These are phyloP conservation scores for Brassica juncea DNA, from an alignment of 345 rosid genomes.

Conservation along the genomic window DNA sequence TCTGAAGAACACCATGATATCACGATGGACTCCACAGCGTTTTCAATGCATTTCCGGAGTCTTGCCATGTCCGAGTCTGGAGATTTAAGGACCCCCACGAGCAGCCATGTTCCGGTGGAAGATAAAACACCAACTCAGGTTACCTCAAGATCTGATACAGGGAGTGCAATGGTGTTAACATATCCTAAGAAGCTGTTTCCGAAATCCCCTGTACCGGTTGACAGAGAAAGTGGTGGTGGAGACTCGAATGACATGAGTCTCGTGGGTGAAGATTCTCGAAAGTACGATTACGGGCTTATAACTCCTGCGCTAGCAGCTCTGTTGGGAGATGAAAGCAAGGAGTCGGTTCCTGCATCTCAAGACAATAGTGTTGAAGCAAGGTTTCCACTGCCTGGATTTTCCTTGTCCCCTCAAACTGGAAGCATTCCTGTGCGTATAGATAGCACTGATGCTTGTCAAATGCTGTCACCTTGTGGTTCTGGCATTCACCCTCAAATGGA, in stretches of 20 bases:
- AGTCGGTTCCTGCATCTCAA: constrained; percentile 37
- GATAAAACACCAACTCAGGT: constrained; percentile 58
- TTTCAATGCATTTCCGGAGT: constrained; percentile 89
- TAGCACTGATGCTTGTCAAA: constrained; percentile 30
- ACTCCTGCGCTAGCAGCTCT: constrained; percentile 77
- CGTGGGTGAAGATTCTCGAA: constrained; percentile 59
- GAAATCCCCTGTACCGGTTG: constrained; percentile 37
- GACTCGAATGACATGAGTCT: constrained; percentile 92
- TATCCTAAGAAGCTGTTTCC: constrained; percentile 50
- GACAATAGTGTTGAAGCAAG: constrained; percentile 31
- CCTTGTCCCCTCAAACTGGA: constrained; percentile 30
- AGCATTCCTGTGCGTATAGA: constrained; percentile 18
- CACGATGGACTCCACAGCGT: constrained; percentile 93
- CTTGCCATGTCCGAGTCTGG: constrained; percentile 69
- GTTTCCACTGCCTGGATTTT: constrained; percentile 37
- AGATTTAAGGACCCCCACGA: constrained; percentile 56
- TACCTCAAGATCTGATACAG: constrained; percentile 48
- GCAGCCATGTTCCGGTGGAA: constrained; percentile 41
- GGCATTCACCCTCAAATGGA: constrained; percentile 28
- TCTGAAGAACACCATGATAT: constrained; percentile 74
- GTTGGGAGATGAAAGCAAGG: constrained; percentile 55
- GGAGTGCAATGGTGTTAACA: constrained; percentile 64
- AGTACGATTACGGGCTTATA: constrained; percentile 66
- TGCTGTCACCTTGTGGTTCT: constrained; percentile 42
- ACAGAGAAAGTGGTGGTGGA: constrained; percentile 57